Conservation (phyloP, 1,284 basidiomycete genomes). For the Sporisorium sorghi region DNA sequence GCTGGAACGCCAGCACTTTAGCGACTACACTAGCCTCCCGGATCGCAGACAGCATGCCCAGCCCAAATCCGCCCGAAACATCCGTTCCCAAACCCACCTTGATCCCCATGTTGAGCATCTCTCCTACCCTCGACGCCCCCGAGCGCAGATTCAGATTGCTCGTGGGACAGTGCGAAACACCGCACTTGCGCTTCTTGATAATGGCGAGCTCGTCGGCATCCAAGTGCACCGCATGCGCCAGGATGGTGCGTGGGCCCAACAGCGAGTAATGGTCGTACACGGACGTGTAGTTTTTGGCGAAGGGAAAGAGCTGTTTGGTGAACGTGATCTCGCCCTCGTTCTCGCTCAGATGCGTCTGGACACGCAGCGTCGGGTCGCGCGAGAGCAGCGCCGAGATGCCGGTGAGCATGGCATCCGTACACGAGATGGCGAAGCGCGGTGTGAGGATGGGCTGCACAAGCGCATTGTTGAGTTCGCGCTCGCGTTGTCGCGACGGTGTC, state of each 20-base stretch:
- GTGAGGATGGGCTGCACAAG: slow-evolving; percentile 90
- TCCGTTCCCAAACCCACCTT: slow-evolving; percentile 89
- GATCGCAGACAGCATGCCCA: slow-evolving; percentile 85
- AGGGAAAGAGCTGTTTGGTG: slow-evolving; percentile 77
- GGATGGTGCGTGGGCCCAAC: slow-evolving; percentile 81
- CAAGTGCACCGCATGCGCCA: slow-evolving; percentile 90
- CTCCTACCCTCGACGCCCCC: slow-evolving; percentile 82
- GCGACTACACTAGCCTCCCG: slow-evolving; percentile 85
- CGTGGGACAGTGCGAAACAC: slow-evolving; percentile 91
- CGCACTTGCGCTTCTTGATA: slow-evolving; percentile 77
- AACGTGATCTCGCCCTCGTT: slow-evolving; percentile 81
- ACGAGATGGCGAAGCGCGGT: slow-evolving; percentile 94
- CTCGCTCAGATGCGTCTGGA: slow-evolving; percentile 95
- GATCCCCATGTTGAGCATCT: slow-evolving; percentile 83
- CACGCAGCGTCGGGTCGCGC: slow-evolving; percentile 74
- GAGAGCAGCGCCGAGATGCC: slow-evolving; percentile 75
- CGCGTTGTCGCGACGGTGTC: slow-evolving; percentile 44
- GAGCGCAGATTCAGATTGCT: slow-evolving; percentile 87
- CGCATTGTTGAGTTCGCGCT: slow-evolving; percentile 43
- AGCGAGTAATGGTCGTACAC: slow-evolving; percentile 86
- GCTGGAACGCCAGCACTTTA: slow-evolving; percentile 75
- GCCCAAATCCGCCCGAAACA: slow-evolving; percentile 86
- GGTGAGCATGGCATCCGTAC: slow-evolving; percentile 79
- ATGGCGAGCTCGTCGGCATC: slow-evolving; percentile 78
- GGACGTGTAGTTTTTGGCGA: slow-evolving; percentile 67